phyloP scores from a whole-genome alignment of 73 alveolate genomes.

The Uronychia binucleata region DNA sequence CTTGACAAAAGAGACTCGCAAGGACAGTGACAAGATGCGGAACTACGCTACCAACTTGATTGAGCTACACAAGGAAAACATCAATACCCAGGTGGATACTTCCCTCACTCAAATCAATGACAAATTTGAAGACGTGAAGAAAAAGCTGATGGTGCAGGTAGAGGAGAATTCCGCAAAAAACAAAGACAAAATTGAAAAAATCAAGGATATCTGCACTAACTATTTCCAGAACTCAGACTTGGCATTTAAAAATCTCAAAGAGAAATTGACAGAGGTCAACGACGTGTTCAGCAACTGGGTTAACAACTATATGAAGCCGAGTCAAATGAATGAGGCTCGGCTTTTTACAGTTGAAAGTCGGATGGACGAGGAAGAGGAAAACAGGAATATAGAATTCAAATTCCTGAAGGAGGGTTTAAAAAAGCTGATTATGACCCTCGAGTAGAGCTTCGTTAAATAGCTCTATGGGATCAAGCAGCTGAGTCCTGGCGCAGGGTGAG shows the following conservation, averaged over 20 bases:
- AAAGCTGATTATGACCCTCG: not conserved
- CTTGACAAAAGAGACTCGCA: conserved; percentile 12
- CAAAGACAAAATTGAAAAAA: conserved; percentile 1
- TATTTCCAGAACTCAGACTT: conserved; percentile 8
- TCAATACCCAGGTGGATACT: conserved; percentile 2
- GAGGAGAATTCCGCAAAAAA: conserved; percentile 1
- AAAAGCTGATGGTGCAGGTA: too few species aligned
- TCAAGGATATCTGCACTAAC: conserved; percentile 18
- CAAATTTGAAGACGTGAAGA: conserved; percentile 8
- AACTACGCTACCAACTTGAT: not conserved
- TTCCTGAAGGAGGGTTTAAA: not conserved
- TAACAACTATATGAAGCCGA: conserved; percentile 33
- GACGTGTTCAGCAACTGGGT: conserved; percentile 8
- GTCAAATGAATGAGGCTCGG: conserved; percentile 21
- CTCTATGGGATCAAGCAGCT: too few species aligned
- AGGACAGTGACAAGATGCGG: conserved; percentile 13
- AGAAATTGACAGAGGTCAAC: not conserved
- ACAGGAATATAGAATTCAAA: not conserved
- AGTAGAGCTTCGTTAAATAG: too few species aligned
- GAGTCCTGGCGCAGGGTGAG: too few species aligned
- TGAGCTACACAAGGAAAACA: conserved; percentile 22
- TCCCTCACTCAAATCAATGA: not conserved
- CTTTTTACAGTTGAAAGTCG: conserved; percentile 22
- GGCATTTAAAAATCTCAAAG: not conserved
- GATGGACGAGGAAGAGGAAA: conserved; percentile 17